These are phyloP conservation scores for Chalciporus pseudorubinellus DNA, from an alignment of 768 basidiomycete species.

Conservation along the genomic window DNA sequence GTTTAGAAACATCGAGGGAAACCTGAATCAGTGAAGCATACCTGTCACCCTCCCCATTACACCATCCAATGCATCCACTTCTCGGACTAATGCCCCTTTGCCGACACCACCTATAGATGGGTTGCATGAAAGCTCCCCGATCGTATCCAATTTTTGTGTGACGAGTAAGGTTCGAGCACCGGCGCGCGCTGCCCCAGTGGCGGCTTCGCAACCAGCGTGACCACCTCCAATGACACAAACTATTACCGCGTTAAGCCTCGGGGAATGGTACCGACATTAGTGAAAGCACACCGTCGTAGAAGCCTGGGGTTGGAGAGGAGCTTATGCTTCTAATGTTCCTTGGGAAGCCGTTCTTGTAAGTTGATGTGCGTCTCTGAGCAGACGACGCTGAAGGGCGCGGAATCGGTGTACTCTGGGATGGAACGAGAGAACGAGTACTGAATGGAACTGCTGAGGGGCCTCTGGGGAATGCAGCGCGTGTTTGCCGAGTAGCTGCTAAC, in stretches of 20 bases:
- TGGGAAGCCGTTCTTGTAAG: background rate
- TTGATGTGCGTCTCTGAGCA: background rate
- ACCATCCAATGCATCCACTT: constrained; percentile 89
- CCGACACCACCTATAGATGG: constrained; percentile 91
- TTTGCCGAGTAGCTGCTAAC: constrained; percentile 5
- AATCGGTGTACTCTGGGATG: background rate
- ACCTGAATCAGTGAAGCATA: constrained; percentile 32
- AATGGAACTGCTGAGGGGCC: background rate
- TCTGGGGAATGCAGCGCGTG: background rate
- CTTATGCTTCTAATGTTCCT: constrained; percentile 3
- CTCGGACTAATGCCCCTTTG: constrained; percentile 87
- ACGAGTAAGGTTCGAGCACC: constrained; percentile 80
- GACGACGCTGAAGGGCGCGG: background rate
- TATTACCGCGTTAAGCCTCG: constrained; percentile 43
- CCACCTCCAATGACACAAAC: constrained; percentile 91
- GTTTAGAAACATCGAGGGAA: background rate
- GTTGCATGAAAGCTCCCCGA: constrained; percentile 88
- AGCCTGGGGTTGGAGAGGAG: background rate
- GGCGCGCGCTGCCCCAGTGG: constrained; percentile 78
- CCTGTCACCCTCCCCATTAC: constrained; percentile 82
- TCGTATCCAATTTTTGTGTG: constrained; percentile 77
- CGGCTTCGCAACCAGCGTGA: constrained; percentile 92
- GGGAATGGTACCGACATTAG: background rate
- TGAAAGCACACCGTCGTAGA: constrained; percentile 25
- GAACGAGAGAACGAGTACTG: background rate